Base-by-base conservation (phyloP, 305 asterid genomes). In the Ilex paraguariensis region DNA sequence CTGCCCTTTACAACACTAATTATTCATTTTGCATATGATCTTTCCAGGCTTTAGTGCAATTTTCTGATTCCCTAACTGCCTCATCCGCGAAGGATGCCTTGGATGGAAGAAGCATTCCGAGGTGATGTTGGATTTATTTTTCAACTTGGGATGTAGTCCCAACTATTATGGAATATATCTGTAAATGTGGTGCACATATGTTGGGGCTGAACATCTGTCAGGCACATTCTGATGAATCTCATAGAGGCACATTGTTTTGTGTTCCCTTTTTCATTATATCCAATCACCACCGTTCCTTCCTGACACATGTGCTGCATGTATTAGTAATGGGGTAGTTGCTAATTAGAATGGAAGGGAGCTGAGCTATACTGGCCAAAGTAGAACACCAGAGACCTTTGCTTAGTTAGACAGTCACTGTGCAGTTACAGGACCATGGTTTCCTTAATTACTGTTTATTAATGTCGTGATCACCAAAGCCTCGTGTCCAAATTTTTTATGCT, bases 81-180 rank as follows among this genome's bases (percentile, higher is more conserved):
- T 83, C 89, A 70, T 71, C 95, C 67, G 96, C 98, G 44, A 89
- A 92, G 88, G 97, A 92, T 59, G 92, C 96, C 66, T 95, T 88
- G 68, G 98, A 91, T 78, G 96, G 96, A 73, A 84, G 98, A 83
- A 85, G 95, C 87, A 91, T 91, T 81, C 98, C 96, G 73, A 91
- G 96, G 98, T 92, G 95, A 89, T 80, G 80, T 81, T 82, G 82
- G 73, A 82, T 86, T 79, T 73, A 78, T 75, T 75, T 78, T 83
- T 83, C 63, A 81, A 84, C 80, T 76, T 78, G 77, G 81, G 78
- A 64, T 82, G 82, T 72, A 66, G 66, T 76, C 82, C 76, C 63
- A 77, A 72, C 77, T 73, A 73, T 78, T 73, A 71, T 78, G 71
- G 77, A 75, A 36, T 75, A 12, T 72, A 60, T 66, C 56, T 69